A percentile compares a stretch with the other conserved stretches of the same genome.
Evolutionary conservation across 176 grass and related monocot genomes (phyloP).

Genomic region (Aegilops sharonensis): DNA sequence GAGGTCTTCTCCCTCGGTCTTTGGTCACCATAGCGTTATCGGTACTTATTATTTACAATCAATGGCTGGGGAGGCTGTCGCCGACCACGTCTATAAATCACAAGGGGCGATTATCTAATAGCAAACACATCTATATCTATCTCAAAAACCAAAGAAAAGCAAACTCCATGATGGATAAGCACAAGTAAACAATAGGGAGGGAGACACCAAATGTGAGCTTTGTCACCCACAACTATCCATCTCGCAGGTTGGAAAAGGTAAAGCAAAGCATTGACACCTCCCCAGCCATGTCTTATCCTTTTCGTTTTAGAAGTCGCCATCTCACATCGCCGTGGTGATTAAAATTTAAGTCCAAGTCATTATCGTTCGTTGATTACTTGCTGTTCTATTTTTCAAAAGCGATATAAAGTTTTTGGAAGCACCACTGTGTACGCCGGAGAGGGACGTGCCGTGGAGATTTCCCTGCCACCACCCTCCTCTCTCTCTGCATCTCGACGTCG

Average conservation of each 20-base stretch:
- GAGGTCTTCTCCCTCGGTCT: too few relatives aligned
- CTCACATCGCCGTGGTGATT: background rate
- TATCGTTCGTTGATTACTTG: background rate
- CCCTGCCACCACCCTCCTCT: conserved; percentile 7
- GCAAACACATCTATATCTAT: background rate
- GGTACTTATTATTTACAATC: background rate
- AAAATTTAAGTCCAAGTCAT: background rate
- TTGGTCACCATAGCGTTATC: background rate
- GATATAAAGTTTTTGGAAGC: conserved; percentile 23
- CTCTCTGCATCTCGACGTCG: conserved; percentile 36
- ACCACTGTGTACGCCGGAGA: background rate
- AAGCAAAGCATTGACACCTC: background rate
- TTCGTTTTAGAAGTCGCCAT: background rate
- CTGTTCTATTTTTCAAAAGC: background rate
- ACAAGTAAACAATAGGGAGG: background rate
- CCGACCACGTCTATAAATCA: background rate
- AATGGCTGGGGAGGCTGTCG: too few relatives aligned
- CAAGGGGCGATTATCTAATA: background rate
- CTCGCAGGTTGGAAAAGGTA: background rate
- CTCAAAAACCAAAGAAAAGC: background rate
- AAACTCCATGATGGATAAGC: background rate
- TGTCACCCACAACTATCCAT: background rate
- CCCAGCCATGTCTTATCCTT: background rate
- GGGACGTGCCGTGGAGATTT: conserved; percentile 39
- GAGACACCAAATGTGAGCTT: background rate